phyloP scores from a whole-genome alignment of 2,329 filamentous ascomycete species.

The Elsinoe arachidis region DNA sequence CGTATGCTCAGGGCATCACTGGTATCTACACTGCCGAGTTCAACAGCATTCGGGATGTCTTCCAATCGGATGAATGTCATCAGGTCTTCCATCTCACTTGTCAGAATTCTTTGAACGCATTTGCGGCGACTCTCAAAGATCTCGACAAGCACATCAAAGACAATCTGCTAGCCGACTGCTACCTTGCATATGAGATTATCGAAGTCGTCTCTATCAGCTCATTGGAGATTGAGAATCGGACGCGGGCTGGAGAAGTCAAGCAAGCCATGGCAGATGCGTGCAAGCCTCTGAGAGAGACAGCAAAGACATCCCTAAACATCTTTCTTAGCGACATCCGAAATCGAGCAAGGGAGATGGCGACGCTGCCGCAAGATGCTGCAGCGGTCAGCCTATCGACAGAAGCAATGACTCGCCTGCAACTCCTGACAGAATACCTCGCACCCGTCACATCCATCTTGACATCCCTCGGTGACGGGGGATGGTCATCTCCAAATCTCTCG shows the following conservation, averaged over 20 bases:
- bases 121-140: constrained; percentile 77
- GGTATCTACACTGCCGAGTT: constrained; percentile 82
- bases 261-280: constrained; percentile 72
- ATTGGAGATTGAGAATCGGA: constrained; percentile 68
- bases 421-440: constrained; percentile 76
- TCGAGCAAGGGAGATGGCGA: constrained; percentile 55
- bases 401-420: constrained; percentile 76
- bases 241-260: constrained; percentile 65
- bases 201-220: constrained; percentile 79
- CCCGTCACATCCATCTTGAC: constrained; percentile 85
- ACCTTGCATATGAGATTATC: constrained; percentile 87
- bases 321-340: constrained; percentile 75
- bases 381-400: constrained; percentile 70
- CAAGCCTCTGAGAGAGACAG: constrained; percentile 84
- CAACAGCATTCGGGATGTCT: constrained; percentile 81
- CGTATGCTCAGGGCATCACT: constrained; percentile 80
- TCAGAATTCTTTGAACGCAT: constrained; percentile 67
- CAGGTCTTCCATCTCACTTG: constrained; percentile 71
- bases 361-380: constrained; percentile 68
- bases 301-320: constrained; percentile 74
- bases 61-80: constrained; percentile 76
- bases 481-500: constrained; percentile 48
- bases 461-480: constrained; percentile 86
- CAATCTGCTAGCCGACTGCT: constrained; percentile 85
- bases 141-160: constrained; percentile 82